Evolutionary conservation across 1,139 yeast genomes (phyloP), one percentile per base, ranked within the genome.

Genomic region (Entelexis sorbosivorans): DNA sequence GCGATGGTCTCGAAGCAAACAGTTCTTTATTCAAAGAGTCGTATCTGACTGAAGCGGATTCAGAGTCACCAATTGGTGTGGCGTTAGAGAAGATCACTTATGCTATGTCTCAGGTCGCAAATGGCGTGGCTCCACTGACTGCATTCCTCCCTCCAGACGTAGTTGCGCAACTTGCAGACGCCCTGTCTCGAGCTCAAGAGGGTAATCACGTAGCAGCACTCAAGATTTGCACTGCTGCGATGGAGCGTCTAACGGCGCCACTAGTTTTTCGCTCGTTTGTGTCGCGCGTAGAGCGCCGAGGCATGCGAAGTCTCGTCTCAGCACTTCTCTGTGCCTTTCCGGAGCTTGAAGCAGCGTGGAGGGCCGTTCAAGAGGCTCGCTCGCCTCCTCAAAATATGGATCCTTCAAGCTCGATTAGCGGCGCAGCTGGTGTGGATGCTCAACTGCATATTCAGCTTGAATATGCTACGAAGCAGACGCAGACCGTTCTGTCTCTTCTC

Each of bases 381-480:
- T 10, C 14, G 7, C 46, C 43, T 8, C 38, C 32, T 5, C 32
- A 11, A 4, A 24, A 24, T 29, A 22, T 35, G 17, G 39, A 44
- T 3, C 3, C 19, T 4, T 17, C 39, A 13, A 33, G 10, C 9
- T 19, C 35, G 6, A 19, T 17, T 11, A 28, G 16, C 19, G 26
- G 34, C 17, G 26, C 46, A 5, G 26, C 33, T 29, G 50, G 52
- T 0, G 52, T 48, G 17, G 96, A 88, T 64, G 82, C 78, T 36
- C 83, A 82, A 58, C 69, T 91, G 50, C 85, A 82, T 60, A 81
- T 78, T 43, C 77, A 91, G n/a, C 76, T 89, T 42, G 77, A 74
- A 42, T 73, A 77, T 32, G 93, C 96, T 0, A 79, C 89, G 1
- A 71, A 77, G 39, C 80, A 84, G 55, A 93, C 96, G 0, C 87